Percentiles rank a stretch among this genome's conserved stretches.
Conservation (phyloP, 768 basidiomycete species). For the Hypsizygus marmoreus region DNA sequence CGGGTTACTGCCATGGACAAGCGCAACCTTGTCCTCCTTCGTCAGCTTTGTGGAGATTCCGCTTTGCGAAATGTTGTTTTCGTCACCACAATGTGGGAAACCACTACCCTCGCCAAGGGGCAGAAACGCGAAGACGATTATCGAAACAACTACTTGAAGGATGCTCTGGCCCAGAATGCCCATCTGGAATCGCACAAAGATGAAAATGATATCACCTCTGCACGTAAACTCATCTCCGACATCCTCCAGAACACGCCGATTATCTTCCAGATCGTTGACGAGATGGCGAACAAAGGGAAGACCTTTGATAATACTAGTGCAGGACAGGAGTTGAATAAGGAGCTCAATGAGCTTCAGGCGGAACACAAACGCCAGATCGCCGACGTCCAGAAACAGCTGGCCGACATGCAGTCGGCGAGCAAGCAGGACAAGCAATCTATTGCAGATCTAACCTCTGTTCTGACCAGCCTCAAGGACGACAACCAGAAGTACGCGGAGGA, state of each 20-base stretch:
- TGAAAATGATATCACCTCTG: not conserved
- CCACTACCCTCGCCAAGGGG: constrained; percentile 18
- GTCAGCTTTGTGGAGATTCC: constrained; percentile 29
- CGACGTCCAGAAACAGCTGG: no score
- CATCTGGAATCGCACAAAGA: not conserved
- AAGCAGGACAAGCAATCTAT: no score
- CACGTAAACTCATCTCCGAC: not conserved
- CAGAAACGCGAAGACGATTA: not conserved
- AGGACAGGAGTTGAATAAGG: not conserved
- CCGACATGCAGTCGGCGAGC: no score
- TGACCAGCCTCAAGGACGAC: no score
- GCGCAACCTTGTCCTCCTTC: constrained; percentile 12
- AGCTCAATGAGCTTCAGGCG: no score
- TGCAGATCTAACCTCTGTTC: no score
- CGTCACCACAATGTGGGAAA: constrained; percentile 48
- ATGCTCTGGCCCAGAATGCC: not conserved
- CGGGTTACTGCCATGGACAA: constrained; percentile 18
- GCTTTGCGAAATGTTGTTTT: constrained; percentile 44
- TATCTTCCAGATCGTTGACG: not conserved
- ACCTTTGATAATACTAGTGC: not conserved
- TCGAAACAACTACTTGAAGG: not conserved
- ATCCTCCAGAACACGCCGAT: not conserved
- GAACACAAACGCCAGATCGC: no score
- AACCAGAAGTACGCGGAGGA: no score
- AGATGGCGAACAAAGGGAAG: not conserved